Conservation (phyloP, 495 filamentous ascomycete species). For the Penicillium chermesinum region DNA sequence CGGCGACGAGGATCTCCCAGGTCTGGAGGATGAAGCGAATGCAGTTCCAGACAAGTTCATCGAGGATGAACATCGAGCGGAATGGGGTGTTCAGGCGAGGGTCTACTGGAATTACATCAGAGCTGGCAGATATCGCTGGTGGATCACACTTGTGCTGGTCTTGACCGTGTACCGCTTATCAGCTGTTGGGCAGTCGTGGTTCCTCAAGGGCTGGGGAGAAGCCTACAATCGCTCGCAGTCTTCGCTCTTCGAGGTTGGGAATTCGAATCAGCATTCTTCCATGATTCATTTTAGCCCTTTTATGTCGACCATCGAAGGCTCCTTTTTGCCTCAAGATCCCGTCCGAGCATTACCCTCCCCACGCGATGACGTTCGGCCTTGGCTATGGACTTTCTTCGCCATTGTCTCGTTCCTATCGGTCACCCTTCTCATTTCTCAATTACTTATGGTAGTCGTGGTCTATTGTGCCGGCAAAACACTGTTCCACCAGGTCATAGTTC, state of each 20-base stretch:
- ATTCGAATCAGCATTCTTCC: neutral
- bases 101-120: conserved; percentile 83
- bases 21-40: conserved; percentile 40
- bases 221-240: conserved; percentile 48
- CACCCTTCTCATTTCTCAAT: conserved; percentile 47
- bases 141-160: conserved; percentile 54
- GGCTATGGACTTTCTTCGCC: conserved; percentile 62
- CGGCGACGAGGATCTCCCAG: conserved; percentile 32
- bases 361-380: conserved; percentile 61
- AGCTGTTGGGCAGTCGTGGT: conserved; percentile 65
- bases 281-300: conserved; percentile 1
- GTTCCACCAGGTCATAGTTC: conserved; percentile 62
- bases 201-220: conserved; percentile 81
- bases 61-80: conserved; percentile 70
- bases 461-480: conserved; percentile 69
- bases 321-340: conserved; percentile 26
- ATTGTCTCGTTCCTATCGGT: conserved; percentile 57
- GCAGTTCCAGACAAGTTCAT: conserved; percentile 70
- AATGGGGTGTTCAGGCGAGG: conserved; percentile 65
- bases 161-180: conserved; percentile 56
- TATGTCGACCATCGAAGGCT: conserved; percentile 10
- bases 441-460: conserved; percentile 62
- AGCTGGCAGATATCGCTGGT: conserved; percentile 68
- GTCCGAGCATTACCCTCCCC: conserved; percentile 61
- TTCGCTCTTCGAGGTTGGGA: conserved; percentile 4